phyloP scores from a whole-genome alignment of 164 flowering plant genomes.

The Saururus chinensis region DNA sequence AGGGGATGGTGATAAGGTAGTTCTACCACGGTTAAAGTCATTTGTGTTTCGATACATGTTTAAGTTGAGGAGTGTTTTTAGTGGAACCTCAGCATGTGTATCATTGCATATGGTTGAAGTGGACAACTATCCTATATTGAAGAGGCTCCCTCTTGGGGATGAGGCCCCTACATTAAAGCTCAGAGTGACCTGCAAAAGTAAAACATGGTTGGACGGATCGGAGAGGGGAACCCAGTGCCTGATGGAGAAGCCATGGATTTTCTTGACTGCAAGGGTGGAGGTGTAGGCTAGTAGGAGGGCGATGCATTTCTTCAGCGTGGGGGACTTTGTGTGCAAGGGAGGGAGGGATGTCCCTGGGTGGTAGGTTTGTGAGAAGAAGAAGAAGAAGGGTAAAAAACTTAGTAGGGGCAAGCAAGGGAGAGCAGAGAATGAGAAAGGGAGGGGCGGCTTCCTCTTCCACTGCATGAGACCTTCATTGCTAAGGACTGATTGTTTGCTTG shows the following conservation, averaged over 20 bases:
- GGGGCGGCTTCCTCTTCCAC: no score
- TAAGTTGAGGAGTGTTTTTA: neutral
- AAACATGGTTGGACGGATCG: conserved; percentile 12
- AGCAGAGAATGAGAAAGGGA: no score
- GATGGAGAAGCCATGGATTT: conserved; percentile 24
- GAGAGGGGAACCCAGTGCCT: conserved; percentile 17
- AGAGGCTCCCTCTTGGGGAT: conserved; percentile 3
- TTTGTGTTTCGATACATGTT: neutral
- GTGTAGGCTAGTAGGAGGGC: conserved; percentile 12
- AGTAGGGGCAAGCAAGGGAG: no score
- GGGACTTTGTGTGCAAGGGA: neutral
- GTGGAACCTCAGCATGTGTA: neutral
- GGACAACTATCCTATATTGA: conserved; percentile 2
- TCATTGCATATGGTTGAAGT: neutral
- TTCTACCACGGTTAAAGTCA: neutral
- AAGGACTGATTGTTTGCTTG: no score
- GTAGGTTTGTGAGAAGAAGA: no score
- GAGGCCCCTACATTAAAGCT: neutral
- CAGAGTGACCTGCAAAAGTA: neutral
- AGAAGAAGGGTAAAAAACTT: no score
- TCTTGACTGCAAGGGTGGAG: conserved; percentile 12
- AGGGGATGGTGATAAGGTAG: neutral
- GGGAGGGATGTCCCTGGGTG: no score
- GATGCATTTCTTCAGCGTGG: conserved; percentile 15
- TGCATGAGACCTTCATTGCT: no score